These are phyloP conservation scores for Gelatoporia subvermispora DNA, from an alignment of 768 basidiomycete genomes.

Conservation along the genomic window DNA sequence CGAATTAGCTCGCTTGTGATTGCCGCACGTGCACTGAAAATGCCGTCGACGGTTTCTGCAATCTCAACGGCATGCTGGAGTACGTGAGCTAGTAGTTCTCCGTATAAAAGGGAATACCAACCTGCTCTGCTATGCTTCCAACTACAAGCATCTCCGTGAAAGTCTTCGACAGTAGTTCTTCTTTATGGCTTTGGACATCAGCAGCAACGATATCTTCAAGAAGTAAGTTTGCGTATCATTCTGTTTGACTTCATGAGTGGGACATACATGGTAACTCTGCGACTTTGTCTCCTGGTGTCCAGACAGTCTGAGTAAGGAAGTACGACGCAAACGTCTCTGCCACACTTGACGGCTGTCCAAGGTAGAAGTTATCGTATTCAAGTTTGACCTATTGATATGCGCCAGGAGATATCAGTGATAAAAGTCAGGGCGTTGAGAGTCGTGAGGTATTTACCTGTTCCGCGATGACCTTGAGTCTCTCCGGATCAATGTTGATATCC, in stretches of 20 bases:
- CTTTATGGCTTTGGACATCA: slow-evolving; percentile 36
- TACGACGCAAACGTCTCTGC: slow-evolving; percentile 35
- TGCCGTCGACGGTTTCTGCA: slow-evolving; percentile 31
- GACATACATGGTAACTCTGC: slow-evolving; percentile 33
- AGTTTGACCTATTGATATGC: slow-evolving; percentile 25
- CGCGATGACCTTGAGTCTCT: slow-evolving; percentile 38
- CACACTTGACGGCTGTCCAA: slow-evolving; percentile 24
- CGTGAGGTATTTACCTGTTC: too few relatives aligned
- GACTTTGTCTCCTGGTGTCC: slow-evolving; percentile 39
- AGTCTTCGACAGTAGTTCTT: slow-evolving; percentile 33
- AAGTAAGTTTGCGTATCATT: too few relatives aligned
- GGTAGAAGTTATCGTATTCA: slow-evolving; percentile 38
- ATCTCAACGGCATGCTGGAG: slow-evolving; percentile 36
- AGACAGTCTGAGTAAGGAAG: slow-evolving; percentile 34
- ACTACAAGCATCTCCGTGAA: slow-evolving; percentile 42
- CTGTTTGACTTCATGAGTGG: too few relatives aligned
- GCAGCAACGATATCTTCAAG: slow-evolving; percentile 34
- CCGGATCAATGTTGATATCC: slow-evolving; percentile 32
- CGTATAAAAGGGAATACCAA: slow-evolving; percentile 8
- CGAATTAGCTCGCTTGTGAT: slow-evolving; percentile 33
- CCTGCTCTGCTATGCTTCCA: slow-evolving; percentile 40
- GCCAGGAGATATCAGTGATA: too few relatives aligned
- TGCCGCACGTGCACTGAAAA: slow-evolving; percentile 31
- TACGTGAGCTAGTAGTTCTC: slow-evolving; percentile 1
- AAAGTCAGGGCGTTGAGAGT: too few relatives aligned